Evolutionary conservation across 345 rosid genomes (phyloP).

Genomic region (Lagerstroemia speciosa): DNA sequence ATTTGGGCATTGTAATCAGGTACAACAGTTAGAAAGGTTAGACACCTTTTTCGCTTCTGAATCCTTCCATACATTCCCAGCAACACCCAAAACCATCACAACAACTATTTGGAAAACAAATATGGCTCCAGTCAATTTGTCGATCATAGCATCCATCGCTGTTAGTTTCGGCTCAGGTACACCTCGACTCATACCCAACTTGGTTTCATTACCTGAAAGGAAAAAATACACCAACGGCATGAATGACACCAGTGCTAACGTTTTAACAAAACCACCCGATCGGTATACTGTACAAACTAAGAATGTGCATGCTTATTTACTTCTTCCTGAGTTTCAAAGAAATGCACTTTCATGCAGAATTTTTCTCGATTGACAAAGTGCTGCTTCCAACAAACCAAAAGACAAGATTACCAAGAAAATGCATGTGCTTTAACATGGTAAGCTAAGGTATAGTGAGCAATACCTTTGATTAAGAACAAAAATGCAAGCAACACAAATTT

Average conservation of each 20-base stretch:
- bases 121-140: conserved; percentile 97
- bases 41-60: conserved; percentile 90
- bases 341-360: neutral
- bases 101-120: conserved; percentile 96
- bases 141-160: conserved; percentile 98
- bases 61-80: conserved; percentile 99
- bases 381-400: neutral
- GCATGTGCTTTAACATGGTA: too few species aligned
- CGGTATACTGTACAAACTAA: neutral
- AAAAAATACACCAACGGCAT: conserved; percentile 1
- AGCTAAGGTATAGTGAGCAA: too few species aligned
- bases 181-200: conserved; percentile 98
- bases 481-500: too few species aligned
- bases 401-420: neutral
- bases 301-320: neutral
- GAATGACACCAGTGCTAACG: neutral
- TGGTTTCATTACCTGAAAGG: conserved; percentile 81
- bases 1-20: neutral
- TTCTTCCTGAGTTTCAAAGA: neutral
- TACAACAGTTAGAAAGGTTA: conserved; percentile 5
- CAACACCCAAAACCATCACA: conserved; percentile 82
- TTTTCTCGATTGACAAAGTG: neutral
- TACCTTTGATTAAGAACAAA: too few species aligned
- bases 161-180: conserved; percentile 98
- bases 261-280: neutral